These are phyloP conservation scores for Globisporangium perplexum DNA, from an alignment of 352 stramenopile species.

Conservation along the genomic window DNA sequence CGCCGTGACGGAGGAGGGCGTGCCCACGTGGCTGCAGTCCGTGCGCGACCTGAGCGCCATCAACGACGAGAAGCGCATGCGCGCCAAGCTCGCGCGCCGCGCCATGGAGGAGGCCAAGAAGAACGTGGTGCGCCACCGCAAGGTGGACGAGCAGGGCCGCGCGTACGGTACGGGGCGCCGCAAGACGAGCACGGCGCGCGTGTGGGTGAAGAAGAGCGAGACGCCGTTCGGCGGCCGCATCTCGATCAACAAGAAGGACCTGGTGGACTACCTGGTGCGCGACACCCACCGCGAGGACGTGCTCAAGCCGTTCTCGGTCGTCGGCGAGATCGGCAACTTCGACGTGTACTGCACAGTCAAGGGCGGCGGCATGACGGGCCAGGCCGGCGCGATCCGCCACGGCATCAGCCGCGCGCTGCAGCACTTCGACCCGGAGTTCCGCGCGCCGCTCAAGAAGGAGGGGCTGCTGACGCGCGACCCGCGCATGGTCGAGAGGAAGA, in stretches of 20 bases:
- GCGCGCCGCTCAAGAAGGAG: slow-evolving; percentile 89
- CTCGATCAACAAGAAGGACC: slow-evolving; percentile 92
- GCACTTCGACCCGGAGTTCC: slow-evolving; percentile 91
- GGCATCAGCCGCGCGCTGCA: slow-evolving; percentile 92
- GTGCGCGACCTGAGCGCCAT: slow-evolving; percentile 66
- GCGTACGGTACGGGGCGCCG: slow-evolving; percentile 90
- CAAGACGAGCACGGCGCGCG: slow-evolving; percentile 92
- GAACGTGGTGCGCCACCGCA: slow-evolving; percentile 61
- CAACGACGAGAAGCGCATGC: slow-evolving; percentile 57
- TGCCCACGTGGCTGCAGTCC: slow-evolving; percentile 78
- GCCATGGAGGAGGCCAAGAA: slow-evolving; percentile 68
- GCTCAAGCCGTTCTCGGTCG: slow-evolving; percentile 69
- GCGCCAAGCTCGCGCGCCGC: slow-evolving; percentile 57
- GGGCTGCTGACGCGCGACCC: slow-evolving; percentile 93
- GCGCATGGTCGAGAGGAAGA: slow-evolving; percentile 96
- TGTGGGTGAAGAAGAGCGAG: slow-evolving; percentile 89
- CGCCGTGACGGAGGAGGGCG: slow-evolving; percentile 65
- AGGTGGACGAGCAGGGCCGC: slow-evolving; percentile 72
- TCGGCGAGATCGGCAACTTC: slow-evolving; percentile 78
- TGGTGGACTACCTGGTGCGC: slow-evolving; percentile 92
- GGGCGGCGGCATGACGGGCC: slow-evolving; percentile 91
- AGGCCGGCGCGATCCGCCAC: slow-evolving; percentile 92
- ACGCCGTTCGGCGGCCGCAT: slow-evolving; percentile 84
- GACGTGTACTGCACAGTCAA: slow-evolving; percentile 91
- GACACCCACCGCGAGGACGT: slow-evolving; percentile 88